A percentile compares a stretch with the other conserved stretches of the same genome.
These are phyloP conservation scores for Saksenaea oblongispora DNA, from an alignment of 371 early-diverging fungal genomes.

Conservation along the genomic window DNA sequence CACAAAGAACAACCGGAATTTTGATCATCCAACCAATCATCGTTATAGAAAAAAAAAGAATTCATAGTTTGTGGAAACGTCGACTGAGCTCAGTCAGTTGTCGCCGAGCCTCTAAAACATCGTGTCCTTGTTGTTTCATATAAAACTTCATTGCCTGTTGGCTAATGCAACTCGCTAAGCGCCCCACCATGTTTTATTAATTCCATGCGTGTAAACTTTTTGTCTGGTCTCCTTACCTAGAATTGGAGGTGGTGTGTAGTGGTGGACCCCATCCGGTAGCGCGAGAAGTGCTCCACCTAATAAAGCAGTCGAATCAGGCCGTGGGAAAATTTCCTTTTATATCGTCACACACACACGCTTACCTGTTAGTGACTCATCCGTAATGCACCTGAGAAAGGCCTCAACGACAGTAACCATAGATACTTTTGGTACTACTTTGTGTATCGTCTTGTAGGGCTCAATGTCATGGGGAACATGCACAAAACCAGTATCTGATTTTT, in stretches of 20 bases:
- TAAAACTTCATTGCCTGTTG: too few species aligned
- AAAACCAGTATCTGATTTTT: constrained; percentile 12
- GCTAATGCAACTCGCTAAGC: too few species aligned
- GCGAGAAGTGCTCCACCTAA: constrained; percentile 4
- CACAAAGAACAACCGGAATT: too few species aligned
- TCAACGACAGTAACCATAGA: constrained; percentile 55
- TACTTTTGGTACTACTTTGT: constrained; percentile 23
- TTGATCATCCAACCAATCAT: too few species aligned
- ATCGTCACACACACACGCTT: neutral
- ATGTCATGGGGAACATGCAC: neutral
- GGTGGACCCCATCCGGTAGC: constrained; percentile 1
- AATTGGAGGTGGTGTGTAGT: neutral
- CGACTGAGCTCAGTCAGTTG: too few species aligned
- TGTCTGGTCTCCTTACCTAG: neutral
- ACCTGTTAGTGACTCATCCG: constrained; percentile 49
- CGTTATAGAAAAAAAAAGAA: too few species aligned
- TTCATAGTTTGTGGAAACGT: too few species aligned
- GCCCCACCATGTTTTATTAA: too few species aligned
- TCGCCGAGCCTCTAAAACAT: too few species aligned
- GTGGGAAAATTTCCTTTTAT: neutral
- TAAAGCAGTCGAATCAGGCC: neutral
- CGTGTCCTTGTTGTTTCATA: too few species aligned
- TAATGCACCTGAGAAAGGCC: constrained; percentile 50
- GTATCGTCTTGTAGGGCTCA: constrained; percentile 1
- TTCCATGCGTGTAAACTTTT: too few species aligned